A percentile compares a stretch with the other conserved stretches of the same genome.
Conservation (phyloP, 2,329 filamentous ascomycete species). For the Chaetomium sp. region DNA sequence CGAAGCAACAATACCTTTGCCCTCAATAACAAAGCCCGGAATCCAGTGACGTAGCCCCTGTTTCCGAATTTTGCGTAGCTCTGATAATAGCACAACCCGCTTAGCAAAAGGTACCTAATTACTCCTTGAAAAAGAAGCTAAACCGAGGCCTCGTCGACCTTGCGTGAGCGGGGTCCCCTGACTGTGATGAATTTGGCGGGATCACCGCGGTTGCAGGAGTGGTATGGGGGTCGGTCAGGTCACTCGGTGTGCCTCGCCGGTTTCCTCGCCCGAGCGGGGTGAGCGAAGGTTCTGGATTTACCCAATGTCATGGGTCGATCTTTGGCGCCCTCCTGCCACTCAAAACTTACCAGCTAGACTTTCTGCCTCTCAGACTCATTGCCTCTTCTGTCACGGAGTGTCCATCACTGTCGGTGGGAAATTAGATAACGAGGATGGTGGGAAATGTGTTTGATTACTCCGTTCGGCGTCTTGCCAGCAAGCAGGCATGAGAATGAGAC, state of each 20-base stretch:
- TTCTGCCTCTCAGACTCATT: too few relatives aligned
- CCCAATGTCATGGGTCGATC: too few relatives aligned
- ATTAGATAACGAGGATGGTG: background rate
- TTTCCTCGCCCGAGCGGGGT: too few relatives aligned
- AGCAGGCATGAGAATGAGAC: background rate
- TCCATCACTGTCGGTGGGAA: background rate
- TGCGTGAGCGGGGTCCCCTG: background rate
- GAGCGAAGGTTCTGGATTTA: too few relatives aligned
- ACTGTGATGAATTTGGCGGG: background rate
- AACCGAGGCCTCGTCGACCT: background rate
- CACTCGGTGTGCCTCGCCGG: too few relatives aligned
- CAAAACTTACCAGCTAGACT: too few relatives aligned
- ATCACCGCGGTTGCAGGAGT: too few relatives aligned
- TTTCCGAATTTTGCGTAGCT: conserved; percentile 24
- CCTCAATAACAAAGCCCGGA: background rate
- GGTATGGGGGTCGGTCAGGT: too few relatives aligned
- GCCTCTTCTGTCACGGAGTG: background rate
- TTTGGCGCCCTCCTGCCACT: too few relatives aligned
- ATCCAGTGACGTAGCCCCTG: background rate
- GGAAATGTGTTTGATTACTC: background rate
- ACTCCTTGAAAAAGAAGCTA: background rate
- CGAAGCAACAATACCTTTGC: background rate
- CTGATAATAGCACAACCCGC: too few relatives aligned
- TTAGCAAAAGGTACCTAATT: too few relatives aligned
- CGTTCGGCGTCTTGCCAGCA: background rate